These are phyloP conservation scores for Neurospora sp. DNA, from an alignment of 2,329 filamentous ascomycete species.

Conservation along the genomic window DNA sequence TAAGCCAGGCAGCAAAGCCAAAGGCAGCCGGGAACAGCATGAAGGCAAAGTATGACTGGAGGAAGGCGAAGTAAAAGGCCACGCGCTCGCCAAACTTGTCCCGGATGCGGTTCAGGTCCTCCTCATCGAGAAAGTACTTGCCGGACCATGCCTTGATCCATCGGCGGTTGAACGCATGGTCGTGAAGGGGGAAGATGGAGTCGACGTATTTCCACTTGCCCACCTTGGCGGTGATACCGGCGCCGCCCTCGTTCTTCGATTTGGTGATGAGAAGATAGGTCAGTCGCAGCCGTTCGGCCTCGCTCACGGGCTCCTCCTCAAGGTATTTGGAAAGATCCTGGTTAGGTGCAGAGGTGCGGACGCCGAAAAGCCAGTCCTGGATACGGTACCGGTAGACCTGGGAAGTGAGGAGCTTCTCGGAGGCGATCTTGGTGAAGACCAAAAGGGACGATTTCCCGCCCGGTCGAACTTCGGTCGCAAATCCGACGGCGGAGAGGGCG, in stretches of 20 bases:
- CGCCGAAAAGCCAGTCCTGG: constrained; percentile 87
- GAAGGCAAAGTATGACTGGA: constrained; percentile 83
- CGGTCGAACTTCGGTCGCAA: constrained; percentile 78
- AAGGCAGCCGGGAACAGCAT: constrained; percentile 72
- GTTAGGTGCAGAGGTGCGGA: constrained; percentile 66
- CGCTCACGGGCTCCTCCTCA: constrained; percentile 65
- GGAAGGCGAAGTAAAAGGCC: constrained; percentile 91
- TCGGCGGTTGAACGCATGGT: constrained; percentile 62
- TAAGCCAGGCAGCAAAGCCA: constrained; percentile 66
- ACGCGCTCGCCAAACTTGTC: constrained; percentile 74
- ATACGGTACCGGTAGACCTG: constrained; percentile 82
- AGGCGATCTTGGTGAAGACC: constrained; percentile 73
- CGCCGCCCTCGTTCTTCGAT: constrained; percentile 63
- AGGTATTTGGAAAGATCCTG: constrained; percentile 61
- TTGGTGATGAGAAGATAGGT: constrained; percentile 79
- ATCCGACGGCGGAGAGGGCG: constrained; percentile 65
- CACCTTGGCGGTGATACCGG: constrained; percentile 60
- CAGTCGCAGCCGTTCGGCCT: constrained; percentile 79
- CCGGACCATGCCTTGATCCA: constrained; percentile 69
- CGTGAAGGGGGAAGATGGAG: constrained; percentile 70
- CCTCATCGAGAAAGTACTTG: constrained; percentile 55
- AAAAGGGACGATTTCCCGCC: constrained; percentile 65
- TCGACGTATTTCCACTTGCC: constrained; percentile 65
- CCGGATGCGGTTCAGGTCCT: constrained; percentile 64
- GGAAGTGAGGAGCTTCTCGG: constrained; percentile 61